These are phyloP conservation scores for Hypoxylon sp. DNA, from an alignment of 2,329 filamentous ascomycete genomes.

Conservation along the genomic window DNA sequence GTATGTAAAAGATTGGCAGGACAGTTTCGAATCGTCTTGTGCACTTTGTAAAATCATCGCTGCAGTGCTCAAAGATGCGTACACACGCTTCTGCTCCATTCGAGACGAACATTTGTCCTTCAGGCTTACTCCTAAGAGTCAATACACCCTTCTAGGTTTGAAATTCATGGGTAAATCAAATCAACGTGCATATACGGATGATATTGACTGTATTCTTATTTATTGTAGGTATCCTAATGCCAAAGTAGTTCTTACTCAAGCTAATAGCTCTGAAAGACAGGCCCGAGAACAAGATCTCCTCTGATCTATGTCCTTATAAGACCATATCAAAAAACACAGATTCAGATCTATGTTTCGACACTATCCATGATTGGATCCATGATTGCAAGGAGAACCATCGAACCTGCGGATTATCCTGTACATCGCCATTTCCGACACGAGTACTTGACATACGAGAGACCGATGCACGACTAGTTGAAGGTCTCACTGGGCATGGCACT, in stretches of 20 bases:
- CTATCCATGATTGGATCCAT: slow-evolving; percentile 1
- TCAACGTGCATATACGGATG: background rate
- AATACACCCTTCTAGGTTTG: slow-evolving; percentile 8
- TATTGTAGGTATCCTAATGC: background rate
- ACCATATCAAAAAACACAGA: slow-evolving; percentile 6
- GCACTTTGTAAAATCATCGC: slow-evolving; percentile 6
- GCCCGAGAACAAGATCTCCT: background rate
- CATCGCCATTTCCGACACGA: background rate
- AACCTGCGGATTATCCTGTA: background rate
- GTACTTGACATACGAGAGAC: background rate
- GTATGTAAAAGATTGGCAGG: background rate
- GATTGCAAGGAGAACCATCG: background rate
- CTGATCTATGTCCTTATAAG: slow-evolving; percentile 3
- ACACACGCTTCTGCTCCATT: background rate
- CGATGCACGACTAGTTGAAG: background rate
- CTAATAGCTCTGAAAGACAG: background rate
- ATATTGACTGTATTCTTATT: slow-evolving; percentile 4
- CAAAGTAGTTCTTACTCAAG: background rate
- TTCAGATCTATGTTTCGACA: background rate
- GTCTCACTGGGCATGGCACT: background rate
- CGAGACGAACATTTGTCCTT: background rate
- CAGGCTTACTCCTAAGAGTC: background rate
- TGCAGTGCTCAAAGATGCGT: slow-evolving; percentile 7
- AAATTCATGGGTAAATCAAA: background rate
- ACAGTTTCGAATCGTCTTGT: background rate